Evolutionary conservation across 1,284 basidiomycete genomes (phyloP), one percentile per base, ranked within the genome.

Genomic region (Trichosporon sp.): DNA sequence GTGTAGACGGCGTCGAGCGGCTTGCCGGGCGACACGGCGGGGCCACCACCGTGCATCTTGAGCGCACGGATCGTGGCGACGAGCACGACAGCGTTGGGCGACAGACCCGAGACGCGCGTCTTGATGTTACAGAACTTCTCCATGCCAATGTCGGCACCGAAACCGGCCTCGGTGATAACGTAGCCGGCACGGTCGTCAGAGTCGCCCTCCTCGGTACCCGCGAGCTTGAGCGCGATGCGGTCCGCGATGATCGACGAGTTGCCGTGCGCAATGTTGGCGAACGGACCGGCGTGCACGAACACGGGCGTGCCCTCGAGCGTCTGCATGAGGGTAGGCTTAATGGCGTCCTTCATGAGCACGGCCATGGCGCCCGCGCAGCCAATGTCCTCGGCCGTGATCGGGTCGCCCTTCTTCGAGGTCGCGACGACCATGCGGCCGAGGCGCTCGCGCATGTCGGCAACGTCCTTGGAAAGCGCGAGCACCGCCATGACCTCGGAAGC

Each of bases 61-160:
- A 99, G 84, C 21, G 95, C 95, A 69, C 95, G 90, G 40, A 96
- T 95, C 0, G 95, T 99, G 2, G 96, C 96, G 59, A 99, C 95
- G 70, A 99, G 91, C 67, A 99, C 88, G 33, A 90, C 90, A 1
- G 94, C 95, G 80, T 99, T 93, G 16, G 96, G 96, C 63, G 84
- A 88, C 69, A 99, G 86, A 32, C 94, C 95, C 68, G 91, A 95
- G 63, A 92, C 86, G 64, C 96, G 88, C 79, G 95, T 98, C 83
- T 99, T 99, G 86, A 99, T 99, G 83, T 99, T 97, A 86, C 94
- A 98, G 86, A 99, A 99, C 82, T 99, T 95, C 83, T 95, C 92
- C 91, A 95, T 92, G 69, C 94, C 95, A 87, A 99, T 99, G 81
- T 99, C 95, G 25, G 96, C 95, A 68, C 95, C 96, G 80, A 99